Base-by-base conservation (phyloP, 23 red algal genomes). In the Gracilaria caudata region DNA sequence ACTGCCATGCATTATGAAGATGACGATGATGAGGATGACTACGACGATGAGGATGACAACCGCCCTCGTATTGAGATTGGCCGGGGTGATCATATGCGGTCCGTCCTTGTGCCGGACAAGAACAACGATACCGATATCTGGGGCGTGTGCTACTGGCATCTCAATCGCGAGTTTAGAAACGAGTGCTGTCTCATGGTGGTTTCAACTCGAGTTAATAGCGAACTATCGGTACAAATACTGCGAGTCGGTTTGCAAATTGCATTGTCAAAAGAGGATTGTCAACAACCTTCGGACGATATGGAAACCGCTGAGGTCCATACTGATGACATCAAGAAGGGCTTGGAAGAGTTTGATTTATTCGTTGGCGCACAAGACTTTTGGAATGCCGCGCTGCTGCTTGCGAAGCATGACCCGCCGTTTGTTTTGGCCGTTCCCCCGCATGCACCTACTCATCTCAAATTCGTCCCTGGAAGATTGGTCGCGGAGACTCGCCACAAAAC, bases 91-190 rank as follows among this genome's bases (percentile, higher is more conserved):
- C 38, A 78, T 58, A 32, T 41, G 19, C 64, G 38, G 19, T 59
- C 58, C 33, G 85, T 89, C 29, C 29, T 54, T 29, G 74, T 54
- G 13, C 85, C 85, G 9, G 35, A 51, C 37, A 78, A 72, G 32
- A 19, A 89, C 30, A 89, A 89, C 35, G 85, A 89, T 51, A 49
- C 24, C 17, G 85, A 89, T 49, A 37, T 89, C 14, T 89, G 85
- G 85, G 61, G 44, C 28, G 56, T 77, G 2, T 78, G 85, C 60
- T 89, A 44, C 29, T 89, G 85, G 72, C 85, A 89, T 79, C 45
- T 89, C 35, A 89, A 89, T 45, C 34, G 85, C 23, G 68, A 89
- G 43, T 89, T 89, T 47, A 72, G 85, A 23, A 79, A 78, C 53
- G 68, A 77, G 37, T 89, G 85, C 75, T 89, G 85, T 45, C 28